Evolutionary conservation across 257 asterid species (phyloP), one percentile per base, ranked within the genome.

Genomic region (Cruciata laevipes): DNA sequence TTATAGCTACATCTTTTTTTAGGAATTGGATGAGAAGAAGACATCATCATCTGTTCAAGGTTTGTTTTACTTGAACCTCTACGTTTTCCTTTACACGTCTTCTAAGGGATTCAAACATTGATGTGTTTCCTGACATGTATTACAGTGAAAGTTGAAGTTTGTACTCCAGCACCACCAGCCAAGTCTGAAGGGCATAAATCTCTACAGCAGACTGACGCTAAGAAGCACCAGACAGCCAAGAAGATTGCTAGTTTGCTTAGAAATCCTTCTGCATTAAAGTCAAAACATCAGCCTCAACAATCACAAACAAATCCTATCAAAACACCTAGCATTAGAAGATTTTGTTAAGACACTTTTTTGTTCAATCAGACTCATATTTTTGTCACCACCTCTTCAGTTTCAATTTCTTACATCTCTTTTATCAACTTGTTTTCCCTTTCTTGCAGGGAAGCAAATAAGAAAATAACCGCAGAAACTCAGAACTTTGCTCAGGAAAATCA

Each of bases 401-500:
- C 40, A 14, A 44, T 56, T 32, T 25, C 47, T 40, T 9, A 42
- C 38, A 38, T 69, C 16, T 11, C 18, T 5, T 38, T 21, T 30
- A 18, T 27, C 21, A 62, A 13, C 11, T 8, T 23, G 2, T 60
- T 27, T 24, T 44, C 68, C 7, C 57, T 24, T 21, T 72, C 27
- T 21, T 73, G 47, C 82, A 91, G 98, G 79, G 84, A 83, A 16
- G 56, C 74, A 23, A 83, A 74, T 76, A 80, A 38, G 53, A 88
- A 81, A 78, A 81, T 52, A 55, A 37, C 75, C 42, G 80, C 51
- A 44, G 95, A 85, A 78, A 77, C 95, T 75, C 89, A 87, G 63
- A 84, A 65, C 68, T 67, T 86, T 30, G 84, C 84, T 16, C 98
- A 89, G 51, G 97, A 88, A 64, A 90, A 86, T 77, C 99, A 71